Conservation (phyloP, 768 basidiomycete species). For the Trametes coccinea region DNA sequence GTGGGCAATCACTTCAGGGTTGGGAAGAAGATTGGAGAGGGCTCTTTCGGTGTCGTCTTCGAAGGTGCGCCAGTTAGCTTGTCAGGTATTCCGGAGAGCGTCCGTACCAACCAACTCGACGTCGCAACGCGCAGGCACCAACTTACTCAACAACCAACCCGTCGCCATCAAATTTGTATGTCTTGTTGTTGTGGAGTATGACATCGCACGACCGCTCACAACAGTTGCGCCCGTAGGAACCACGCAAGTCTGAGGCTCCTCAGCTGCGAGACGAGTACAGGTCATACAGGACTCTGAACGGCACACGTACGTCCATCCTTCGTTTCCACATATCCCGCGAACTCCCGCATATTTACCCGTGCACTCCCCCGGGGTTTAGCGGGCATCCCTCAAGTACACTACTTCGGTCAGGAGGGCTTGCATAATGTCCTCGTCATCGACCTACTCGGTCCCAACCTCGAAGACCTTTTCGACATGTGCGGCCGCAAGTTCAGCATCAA, state of each 20-base stretch:
- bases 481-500: constrained; percentile 97
- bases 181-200: not conserved
- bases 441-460: constrained; percentile 94
- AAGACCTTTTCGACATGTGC: constrained; percentile 99
- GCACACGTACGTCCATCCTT: constrained; percentile 64
- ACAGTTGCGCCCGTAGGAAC: constrained; percentile 56
- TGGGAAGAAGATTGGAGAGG: constrained; percentile 99
- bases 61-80: constrained; percentile 60
- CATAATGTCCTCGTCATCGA: constrained; percentile 97
- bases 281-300: constrained; percentile 92
- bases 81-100: not conserved
- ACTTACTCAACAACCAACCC: constrained; percentile 80
- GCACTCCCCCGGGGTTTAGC: constrained; percentile 47
- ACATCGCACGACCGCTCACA: not conserved
- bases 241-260: constrained; percentile 96
- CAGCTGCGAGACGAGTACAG: constrained; percentile 97
- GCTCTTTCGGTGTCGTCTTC: constrained; percentile 97
- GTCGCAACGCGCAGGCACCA: constrained; percentile 58
- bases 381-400: constrained; percentile 96
- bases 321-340: constrained; percentile 3
- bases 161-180: constrained; percentile 97
- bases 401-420: constrained; percentile 97
- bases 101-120: not conserved
- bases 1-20: constrained; percentile 84
- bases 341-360: not conserved